Percentiles rank a stretch among this genome's conserved stretches.
Conservation (phyloP, 331 rosid genomes). For the Pyrus hybrid region DNA sequence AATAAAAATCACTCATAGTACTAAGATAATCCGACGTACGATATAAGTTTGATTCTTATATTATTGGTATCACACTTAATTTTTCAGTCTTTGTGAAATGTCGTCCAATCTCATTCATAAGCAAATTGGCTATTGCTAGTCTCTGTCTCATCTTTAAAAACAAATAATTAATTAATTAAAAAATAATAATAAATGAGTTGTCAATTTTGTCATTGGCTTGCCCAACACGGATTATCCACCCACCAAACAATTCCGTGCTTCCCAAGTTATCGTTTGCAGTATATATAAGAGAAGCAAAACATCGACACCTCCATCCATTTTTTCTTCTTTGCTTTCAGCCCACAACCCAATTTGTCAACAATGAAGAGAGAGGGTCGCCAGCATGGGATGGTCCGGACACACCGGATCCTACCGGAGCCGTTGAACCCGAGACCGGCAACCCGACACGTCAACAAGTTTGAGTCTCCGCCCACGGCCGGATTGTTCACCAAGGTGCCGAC, state of each 20-base stretch:
- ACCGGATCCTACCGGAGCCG: slow-evolving; percentile 32
- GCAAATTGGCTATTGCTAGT: no score
- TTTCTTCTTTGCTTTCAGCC: not conserved
- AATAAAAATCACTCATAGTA: no score
- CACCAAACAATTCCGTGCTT: slow-evolving; percentile 22
- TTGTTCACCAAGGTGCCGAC: slow-evolving; percentile 47
- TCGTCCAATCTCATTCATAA: no score
- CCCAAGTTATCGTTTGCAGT: slow-evolving; percentile 28
- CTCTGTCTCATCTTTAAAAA: no score
- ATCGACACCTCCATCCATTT: not conserved
- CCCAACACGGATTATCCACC: slow-evolving; percentile 13
- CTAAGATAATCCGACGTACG: no score
- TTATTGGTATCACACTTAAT: no score
- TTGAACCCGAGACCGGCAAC: slow-evolving; percentile 35
- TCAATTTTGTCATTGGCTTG: slow-evolving; percentile 13
- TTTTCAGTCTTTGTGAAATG: no score
- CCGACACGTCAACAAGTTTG: slow-evolving; percentile 26
- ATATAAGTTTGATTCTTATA: no score
- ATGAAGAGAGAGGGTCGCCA: slow-evolving; percentile 92
- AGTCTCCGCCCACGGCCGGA: slow-evolving; percentile 59
- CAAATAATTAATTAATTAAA: no score
- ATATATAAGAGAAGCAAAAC: not conserved
- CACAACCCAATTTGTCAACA: not conserved
- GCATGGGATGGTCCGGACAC: slow-evolving; percentile 71
- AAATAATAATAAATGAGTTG: not conserved